phyloP scores from a whole-genome alignment of 1,284 basidiomycete species.

The Malassezia cuniculi region DNA sequence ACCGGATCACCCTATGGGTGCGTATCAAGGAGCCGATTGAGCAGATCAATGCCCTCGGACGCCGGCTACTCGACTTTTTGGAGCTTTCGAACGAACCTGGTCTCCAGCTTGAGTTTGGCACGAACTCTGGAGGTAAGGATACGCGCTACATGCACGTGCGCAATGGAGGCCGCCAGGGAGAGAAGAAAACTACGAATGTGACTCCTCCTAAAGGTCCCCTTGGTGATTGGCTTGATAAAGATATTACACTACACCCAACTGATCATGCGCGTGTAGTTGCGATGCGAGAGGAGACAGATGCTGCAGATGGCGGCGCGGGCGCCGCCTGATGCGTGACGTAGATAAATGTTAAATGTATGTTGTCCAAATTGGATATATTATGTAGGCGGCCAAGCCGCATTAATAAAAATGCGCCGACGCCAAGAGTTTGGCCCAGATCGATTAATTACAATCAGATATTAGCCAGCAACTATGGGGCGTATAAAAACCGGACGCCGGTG shows the following conservation, averaged over 20 bases:
- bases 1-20: slow-evolving; percentile 80
- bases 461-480: no score
- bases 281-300: slow-evolving; percentile 1
- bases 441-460: no score
- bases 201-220: no score
- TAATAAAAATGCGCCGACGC: no score
- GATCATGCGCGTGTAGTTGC: slow-evolving; percentile 10
- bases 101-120: slow-evolving; percentile 18
- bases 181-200: neutral
- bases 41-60: slow-evolving; percentile 67
- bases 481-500: no score
- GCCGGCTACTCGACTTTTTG: slow-evolving; percentile 48
- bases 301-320: no score
- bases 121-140: slow-evolving; percentile 12
- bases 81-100: slow-evolving; percentile 18
- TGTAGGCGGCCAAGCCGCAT: no score
- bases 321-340: no score
- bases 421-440: no score
- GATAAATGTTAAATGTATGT: no score
- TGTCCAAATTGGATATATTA: no score
- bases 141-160: slow-evolving; percentile 2
- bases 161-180: neutral
- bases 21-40: slow-evolving; percentile 69
- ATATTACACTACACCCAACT: slow-evolving; percentile 7
- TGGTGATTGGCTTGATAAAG: slow-evolving; percentile 9